Conservation (phyloP, 768 basidiomycete genomes). For the Pleurotus citrinopileatus region DNA sequence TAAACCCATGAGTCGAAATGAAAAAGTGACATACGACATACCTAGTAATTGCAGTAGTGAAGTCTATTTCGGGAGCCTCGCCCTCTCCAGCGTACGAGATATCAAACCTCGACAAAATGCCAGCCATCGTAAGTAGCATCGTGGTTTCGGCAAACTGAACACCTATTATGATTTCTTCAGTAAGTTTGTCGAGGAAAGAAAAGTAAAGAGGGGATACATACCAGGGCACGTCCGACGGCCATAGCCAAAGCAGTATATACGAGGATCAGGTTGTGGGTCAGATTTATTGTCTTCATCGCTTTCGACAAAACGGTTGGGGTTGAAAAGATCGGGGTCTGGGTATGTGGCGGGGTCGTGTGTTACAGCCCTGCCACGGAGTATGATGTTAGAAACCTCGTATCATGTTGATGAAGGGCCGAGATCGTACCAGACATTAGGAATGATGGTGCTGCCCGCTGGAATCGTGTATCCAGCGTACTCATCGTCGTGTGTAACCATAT, state of each 20-base stretch:
- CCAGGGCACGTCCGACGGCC: conserved; percentile 32
- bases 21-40: conserved; percentile 11
- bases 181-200: background rate
- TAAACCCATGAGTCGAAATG: background rate
- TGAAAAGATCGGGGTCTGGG: conserved; percentile 36
- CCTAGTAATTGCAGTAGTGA: conserved; percentile 30
- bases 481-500: conserved; percentile 40
- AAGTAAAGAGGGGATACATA: conserved; percentile 3
- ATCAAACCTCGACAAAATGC: conserved; percentile 25
- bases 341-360: conserved; percentile 39
- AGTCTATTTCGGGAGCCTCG: conserved; percentile 20
- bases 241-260: conserved; percentile 29
- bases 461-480: conserved; percentile 41
- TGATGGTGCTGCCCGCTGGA: conserved; percentile 40
- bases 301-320: conserved; percentile 32
- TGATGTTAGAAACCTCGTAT: background rate
- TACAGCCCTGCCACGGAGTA: conserved; percentile 34
- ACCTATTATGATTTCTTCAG: conserved; percentile 15
- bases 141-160: conserved; percentile 29
- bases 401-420: background rate
- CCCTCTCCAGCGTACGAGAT: conserved; percentile 20
- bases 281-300: background rate
- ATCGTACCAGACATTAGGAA: conserved; percentile 46
- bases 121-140: conserved; percentile 29
- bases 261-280: conserved; percentile 27